Evolutionary conservation across 2,329 filamentous ascomycete species (phyloP), one percentile per base, ranked within the genome.

Genomic region (Elsinoe arachidis): DNA sequence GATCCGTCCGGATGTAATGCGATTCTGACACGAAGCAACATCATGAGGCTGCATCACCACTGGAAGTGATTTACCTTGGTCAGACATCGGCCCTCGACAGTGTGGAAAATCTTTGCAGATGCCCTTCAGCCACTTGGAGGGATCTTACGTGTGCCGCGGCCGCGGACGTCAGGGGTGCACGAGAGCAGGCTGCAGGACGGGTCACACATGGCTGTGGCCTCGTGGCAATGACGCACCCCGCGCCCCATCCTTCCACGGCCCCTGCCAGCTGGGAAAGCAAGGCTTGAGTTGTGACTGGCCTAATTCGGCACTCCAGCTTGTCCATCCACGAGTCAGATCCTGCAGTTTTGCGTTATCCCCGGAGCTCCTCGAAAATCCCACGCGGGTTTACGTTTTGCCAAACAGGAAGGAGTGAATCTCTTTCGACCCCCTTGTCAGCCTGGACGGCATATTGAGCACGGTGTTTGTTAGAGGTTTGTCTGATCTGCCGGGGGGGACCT

Each of bases 171-270:
- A 26, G 35, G 49, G 49, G 17, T 15, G 41, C 26, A 53, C 19
- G 49, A 38, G 33, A 35, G 33, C 35, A 19, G 33, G 26, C 3
- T 19, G 33, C 35, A 19, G 33, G 26, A 14, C 35, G 49, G 33
- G 33, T 46, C 41, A 46, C 41, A 46, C 33, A 35, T 38, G 33
- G 35, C 35, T 4, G 10, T n/a, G 21, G 15, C 53, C 54, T 56
- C 54, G 54, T 56, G 54, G 54, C 54, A 43, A 47, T 56, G 54
- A 56, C 54, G 54, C 54, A 56, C 54, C 54, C 54, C 54, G 54
- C 49, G 49, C 15, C 19, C 49, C 49, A 15, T 19, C 19, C 9
- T 26, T 21, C 14, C 41, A 46, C 41, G 19, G 38, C 41, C 41
- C 41, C 41, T 37, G 26, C 30, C 2, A n/a, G 2, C 30, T 33